Evolutionary conservation across 441 rosid genomes (phyloP).

Genomic region (Arabidopsis hybrid): DNA sequence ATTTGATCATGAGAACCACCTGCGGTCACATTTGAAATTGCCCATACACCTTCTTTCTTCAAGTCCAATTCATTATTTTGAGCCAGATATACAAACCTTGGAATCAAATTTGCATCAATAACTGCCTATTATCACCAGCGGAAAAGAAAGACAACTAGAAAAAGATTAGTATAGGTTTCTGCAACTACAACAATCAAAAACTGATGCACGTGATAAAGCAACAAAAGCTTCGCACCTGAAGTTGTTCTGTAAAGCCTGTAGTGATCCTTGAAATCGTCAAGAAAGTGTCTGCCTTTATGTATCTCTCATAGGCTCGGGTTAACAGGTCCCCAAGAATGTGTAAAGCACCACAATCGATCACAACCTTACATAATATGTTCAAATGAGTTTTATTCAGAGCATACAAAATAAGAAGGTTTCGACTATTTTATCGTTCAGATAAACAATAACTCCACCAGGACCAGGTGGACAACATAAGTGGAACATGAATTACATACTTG

Average conservation of each 20-base stretch:
- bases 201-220: not conserved
- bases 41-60: slow-evolving; percentile 61
- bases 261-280: slow-evolving; percentile 62
- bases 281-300: slow-evolving; percentile 51
- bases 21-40: slow-evolving; percentile 56
- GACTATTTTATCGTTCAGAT: too few species aligned
- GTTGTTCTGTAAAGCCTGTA: slow-evolving; percentile 54
- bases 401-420: not conserved
- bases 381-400: not conserved
- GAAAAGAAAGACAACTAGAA: not conserved
- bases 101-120: slow-evolving; percentile 52
- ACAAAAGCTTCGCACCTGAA: slow-evolving; percentile 46
- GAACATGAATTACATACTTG: slow-evolving; percentile 57
- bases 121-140: slow-evolving; percentile 44
- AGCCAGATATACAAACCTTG: slow-evolving; percentile 50
- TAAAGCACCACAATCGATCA: slow-evolving; percentile 50
- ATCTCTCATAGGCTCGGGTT: slow-evolving; percentile 51
- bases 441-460: too few species aligned
- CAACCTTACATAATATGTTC: slow-evolving; percentile 39
- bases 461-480: not conserved
- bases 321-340: slow-evolving; percentile 50
- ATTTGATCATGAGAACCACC: slow-evolving; percentile 58
- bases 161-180: not conserved
- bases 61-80: slow-evolving; percentile 58
- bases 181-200: too few species aligned